A percentile compares a stretch with the other conserved stretches of the same genome.
phyloP scores from a whole-genome alignment of 2,329 filamentous ascomycete genomes.

The Cordyceps cicadae region DNA sequence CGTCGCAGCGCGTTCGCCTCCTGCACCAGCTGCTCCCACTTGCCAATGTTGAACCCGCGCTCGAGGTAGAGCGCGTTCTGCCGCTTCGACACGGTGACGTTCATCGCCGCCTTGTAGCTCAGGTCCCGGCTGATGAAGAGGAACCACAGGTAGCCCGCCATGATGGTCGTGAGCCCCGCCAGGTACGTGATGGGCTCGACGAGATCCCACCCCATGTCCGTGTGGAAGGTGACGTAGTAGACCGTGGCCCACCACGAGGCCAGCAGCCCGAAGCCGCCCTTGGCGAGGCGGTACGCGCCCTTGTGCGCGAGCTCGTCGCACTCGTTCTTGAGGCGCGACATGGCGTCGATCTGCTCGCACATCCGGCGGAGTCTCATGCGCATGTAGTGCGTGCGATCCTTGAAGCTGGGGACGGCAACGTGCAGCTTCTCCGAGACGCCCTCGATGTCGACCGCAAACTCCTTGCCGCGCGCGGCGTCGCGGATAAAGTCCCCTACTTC shows the following conservation, averaged over 20 bases:
- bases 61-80: conserved; percentile 69
- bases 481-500: conserved; percentile 93
- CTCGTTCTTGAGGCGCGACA: conserved; percentile 69
- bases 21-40: conserved; percentile 71
- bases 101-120: conserved; percentile 77
- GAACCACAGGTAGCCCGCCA: conserved; percentile 90
- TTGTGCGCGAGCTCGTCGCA: conserved; percentile 72
- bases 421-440: conserved; percentile 57
- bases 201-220: conserved; percentile 78
- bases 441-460: conserved; percentile 79
- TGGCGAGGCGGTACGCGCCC: conserved; percentile 69
- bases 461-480: conserved; percentile 74
- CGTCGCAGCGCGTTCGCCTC: conserved; percentile 69
- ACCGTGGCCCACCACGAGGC: conserved; percentile 75
- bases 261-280: conserved; percentile 68
- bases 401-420: conserved; percentile 78
- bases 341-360: conserved; percentile 56
- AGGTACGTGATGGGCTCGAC: conserved; percentile 90
- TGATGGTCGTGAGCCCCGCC: conserved; percentile 75
- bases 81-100: conserved; percentile 72
- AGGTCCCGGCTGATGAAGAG: conserved; percentile 86
- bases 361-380: conserved; percentile 67
- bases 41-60: conserved; percentile 64
- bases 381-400: conserved; percentile 83
- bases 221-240: conserved; percentile 63